A percentile compares a stretch with the other conserved stretches of the same genome.
These are phyloP conservation scores for barley (Hordeum vulgare) DNA, from an alignment of 176 grass and related monocot species.

Conservation along the genomic window MorexV3_pseudomolecules_assembly NC_058519.1:317757021-317757520, in stretches of 20 bases:
- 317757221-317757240: not conserved
- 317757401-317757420: not conserved
- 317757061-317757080: too few species aligned
- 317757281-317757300: not conserved
- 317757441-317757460: not conserved
- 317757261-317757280: not conserved
- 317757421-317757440: not conserved
- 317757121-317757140: not conserved
- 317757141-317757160: not conserved
- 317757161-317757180: not conserved
- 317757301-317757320: not conserved
- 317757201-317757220: not conserved
- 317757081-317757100: not conserved
- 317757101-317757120: not conserved
- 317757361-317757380: not conserved
- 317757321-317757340: not conserved
- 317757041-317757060: not conserved
- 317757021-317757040: not conserved
- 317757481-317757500: conserved; percentile 31
- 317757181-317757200: not conserved
- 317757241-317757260: not conserved
- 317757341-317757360: not conserved
- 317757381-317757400: not conserved
- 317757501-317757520: conserved; percentile 56
- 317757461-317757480: not conserved